phyloP scores from a whole-genome alignment of 2,329 filamentous ascomycete genomes.

The Cercospora sesami region DNA sequence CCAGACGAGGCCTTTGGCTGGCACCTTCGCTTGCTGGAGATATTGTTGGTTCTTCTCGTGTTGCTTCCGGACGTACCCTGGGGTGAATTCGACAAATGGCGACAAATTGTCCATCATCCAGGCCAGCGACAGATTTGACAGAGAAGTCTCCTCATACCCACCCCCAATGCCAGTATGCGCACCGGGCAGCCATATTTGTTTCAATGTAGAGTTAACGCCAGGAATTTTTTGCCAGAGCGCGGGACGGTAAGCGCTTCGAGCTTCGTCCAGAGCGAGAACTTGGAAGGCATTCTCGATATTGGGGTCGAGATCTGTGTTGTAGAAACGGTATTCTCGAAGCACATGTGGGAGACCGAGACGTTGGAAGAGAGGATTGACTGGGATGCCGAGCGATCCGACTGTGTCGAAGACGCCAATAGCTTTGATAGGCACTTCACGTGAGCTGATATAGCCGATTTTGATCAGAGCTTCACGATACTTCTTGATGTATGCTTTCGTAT shows the following conservation, averaged over 20 bases:
- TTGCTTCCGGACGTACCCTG: constrained; percentile 31
- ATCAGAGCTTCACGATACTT: constrained; percentile 31
- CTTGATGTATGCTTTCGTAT: constrained; percentile 30
- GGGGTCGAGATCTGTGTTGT: constrained; percentile 37
- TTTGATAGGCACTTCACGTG: constrained; percentile 19
- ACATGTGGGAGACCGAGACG: constrained; percentile 32
- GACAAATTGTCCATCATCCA: constrained; percentile 43
- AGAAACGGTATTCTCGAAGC: constrained; percentile 37
- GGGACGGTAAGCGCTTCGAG: constrained; percentile 52
- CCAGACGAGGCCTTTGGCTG: constrained; percentile 15
- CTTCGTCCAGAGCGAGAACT: constrained; percentile 57
- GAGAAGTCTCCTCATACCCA: constrained; percentile 39
- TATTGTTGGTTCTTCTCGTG: constrained; percentile 16
- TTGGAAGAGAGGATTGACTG: constrained; percentile 38
- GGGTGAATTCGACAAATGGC: constrained; percentile 39
- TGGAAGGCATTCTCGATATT: constrained; percentile 57
- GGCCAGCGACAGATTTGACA: constrained; percentile 41
- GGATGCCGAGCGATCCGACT: constrained; percentile 43
- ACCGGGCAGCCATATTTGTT: constrained; percentile 58
- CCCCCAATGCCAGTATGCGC: constrained; percentile 56
- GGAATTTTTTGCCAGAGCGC: constrained; percentile 48
- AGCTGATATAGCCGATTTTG: constrained; percentile 11
- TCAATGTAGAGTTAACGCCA: constrained; percentile 39
- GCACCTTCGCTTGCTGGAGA: constrained; percentile 15
- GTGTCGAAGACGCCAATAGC: constrained; percentile 54